These are phyloP conservation scores for Medicago lupulina DNA, from an alignment of 306 rosid species.

Conservation along the genomic window DNA sequence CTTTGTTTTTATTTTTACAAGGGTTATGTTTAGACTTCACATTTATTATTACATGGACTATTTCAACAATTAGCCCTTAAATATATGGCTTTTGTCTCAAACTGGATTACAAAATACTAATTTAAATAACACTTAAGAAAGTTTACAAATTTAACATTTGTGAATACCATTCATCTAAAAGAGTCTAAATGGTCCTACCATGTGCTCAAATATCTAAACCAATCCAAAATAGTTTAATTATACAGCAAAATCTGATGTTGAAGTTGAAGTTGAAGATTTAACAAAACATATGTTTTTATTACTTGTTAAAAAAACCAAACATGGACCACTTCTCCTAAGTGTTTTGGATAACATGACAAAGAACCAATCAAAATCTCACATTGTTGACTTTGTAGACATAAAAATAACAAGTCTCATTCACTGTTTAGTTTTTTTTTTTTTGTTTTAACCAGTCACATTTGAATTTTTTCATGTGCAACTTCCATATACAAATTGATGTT, in stretches of 20 bases:
- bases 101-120: too few relatives aligned
- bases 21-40: too few relatives aligned
- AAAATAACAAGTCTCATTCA: conserved; percentile 4
- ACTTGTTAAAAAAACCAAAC: background rate
- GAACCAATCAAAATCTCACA: background rate
- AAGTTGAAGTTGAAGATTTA: background rate
- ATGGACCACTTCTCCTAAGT: conserved; percentile 2
- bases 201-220: conserved; percentile 2
- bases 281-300: conserved; percentile 5
- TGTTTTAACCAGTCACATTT: too few relatives aligned
- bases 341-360: conserved; percentile 1
- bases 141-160: background rate
- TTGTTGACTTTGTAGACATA: background rate
- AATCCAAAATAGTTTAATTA: background rate
- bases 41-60: too few relatives aligned
- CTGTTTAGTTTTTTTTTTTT: background rate
- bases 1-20: too few relatives aligned
- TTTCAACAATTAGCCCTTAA: too few relatives aligned
- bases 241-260: background rate
- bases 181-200: background rate
- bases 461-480: background rate
- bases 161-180: background rate
- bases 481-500: conserved; percentile 56
- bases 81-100: too few relatives aligned
- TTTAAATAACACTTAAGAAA: background rate